Conservation (phyloP, 352 stramenopile genomes). For the Pythium brachiatum region DNA sequence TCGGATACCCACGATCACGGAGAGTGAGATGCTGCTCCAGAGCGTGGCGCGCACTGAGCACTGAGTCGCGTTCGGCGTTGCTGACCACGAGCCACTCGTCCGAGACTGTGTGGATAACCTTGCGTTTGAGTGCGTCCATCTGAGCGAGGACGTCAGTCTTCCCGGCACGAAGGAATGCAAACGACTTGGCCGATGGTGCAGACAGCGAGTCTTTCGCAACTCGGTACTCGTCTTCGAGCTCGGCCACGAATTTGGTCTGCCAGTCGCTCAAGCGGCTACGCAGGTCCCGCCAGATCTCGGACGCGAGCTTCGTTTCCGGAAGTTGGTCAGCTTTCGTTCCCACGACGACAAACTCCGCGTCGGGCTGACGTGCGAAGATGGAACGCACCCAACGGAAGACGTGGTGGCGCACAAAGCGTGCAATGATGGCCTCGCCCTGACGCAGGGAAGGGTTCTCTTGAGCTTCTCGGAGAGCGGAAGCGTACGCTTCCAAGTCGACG, state of each 20-base stretch:
- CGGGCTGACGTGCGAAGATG: conserved; percentile 18
- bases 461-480: neutral
- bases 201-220: neutral
- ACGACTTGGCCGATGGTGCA: neutral
- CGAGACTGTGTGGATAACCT: conserved; percentile 1
- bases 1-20: conserved; percentile 17
- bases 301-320: neutral
- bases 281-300: conserved; percentile 15
- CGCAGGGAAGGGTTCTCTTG: neutral
- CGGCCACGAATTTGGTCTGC: conserved; percentile 2
- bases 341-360: conserved; percentile 25
- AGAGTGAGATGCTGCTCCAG: conserved; percentile 8
- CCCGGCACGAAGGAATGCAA: neutral
- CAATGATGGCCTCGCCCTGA: conserved; percentile 5
- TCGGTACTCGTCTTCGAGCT: conserved; percentile 11
- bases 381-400: conserved; percentile 25
- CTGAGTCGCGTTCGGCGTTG: conserved; percentile 7
- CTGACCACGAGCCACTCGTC: conserved; percentile 17
- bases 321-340: conserved; percentile 24
- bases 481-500: conserved; percentile 17
- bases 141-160: neutral
- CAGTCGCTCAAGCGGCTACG: conserved; percentile 14
- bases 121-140: neutral
- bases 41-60: conserved; percentile 3
- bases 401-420: conserved; percentile 9